These are phyloP conservation scores for Arachnopeziza araneosa DNA, from an alignment of 2,329 filamentous ascomycete genomes.

Conservation along the genomic window DNA sequence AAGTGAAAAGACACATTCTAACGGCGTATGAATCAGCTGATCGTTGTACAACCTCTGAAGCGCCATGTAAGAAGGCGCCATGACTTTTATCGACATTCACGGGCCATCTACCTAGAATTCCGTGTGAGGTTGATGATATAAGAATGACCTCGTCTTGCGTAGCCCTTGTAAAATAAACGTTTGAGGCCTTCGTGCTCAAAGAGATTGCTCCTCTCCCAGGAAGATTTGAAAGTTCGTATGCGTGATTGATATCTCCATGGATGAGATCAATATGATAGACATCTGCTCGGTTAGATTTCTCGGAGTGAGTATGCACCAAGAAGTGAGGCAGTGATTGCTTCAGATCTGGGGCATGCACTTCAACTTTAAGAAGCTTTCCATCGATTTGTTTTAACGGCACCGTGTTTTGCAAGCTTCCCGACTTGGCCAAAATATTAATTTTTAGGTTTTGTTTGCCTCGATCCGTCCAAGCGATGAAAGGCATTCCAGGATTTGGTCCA, in stretches of 20 bases:
- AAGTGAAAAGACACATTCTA: constrained; percentile 65
- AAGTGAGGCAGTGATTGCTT: constrained; percentile 74
- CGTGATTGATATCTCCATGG: constrained; percentile 63
- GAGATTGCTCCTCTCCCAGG: constrained; percentile 70
- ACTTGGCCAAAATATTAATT: constrained; percentile 62
- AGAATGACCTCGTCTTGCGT: constrained; percentile 69
- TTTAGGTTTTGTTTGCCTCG: constrained; percentile 55
- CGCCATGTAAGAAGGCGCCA: constrained; percentile 56
- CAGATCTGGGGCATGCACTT: constrained; percentile 68
- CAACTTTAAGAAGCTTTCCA: constrained; percentile 48
- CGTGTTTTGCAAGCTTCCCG: constrained; percentile 45
- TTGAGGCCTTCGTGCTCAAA: constrained; percentile 68
- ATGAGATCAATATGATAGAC: constrained; percentile 79
- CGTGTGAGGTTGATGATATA: constrained; percentile 70
- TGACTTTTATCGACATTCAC: constrained; percentile 41
- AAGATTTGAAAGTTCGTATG: constrained; percentile 71
- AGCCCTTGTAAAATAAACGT: constrained; percentile 84
- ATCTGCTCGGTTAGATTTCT: constrained; percentile 69
- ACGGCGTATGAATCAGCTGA: constrained; percentile 64
- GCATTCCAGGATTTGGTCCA: constrained; percentile 68
- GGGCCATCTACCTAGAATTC: constrained; percentile 70
- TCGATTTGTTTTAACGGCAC: constrained; percentile 45
- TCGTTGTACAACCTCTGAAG: constrained; percentile 78
- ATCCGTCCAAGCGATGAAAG: constrained; percentile 72
- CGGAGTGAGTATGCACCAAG: constrained; percentile 73